A percentile compares a stretch with the other conserved stretches of the same genome.
These are phyloP conservation scores for Incumbomyces lentus DNA, from an alignment of 2,329 filamentous ascomycete species.

Conservation along the genomic window DNA sequence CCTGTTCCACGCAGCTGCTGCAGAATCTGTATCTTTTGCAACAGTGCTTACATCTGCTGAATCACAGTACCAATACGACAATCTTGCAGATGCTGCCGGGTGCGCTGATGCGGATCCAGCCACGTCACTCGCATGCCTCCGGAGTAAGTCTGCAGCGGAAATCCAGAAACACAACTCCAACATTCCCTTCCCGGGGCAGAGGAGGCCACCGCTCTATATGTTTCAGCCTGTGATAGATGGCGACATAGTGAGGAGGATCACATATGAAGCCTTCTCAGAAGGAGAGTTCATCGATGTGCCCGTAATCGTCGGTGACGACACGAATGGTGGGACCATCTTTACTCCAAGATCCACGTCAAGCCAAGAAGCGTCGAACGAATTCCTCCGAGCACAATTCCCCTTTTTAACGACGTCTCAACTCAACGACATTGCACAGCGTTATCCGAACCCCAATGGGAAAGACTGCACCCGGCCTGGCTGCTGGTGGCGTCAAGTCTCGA, in stretches of 20 bases:
- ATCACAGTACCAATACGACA: slow-evolving; percentile 44
- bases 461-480: slow-evolving; percentile 27
- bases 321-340: slow-evolving; percentile 57
- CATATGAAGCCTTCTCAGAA: slow-evolving; percentile 37
- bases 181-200: slow-evolving; percentile 35
- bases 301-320: slow-evolving; percentile 48
- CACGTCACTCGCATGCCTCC: slow-evolving; percentile 41
- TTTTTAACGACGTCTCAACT: slow-evolving; percentile 43
- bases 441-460: slow-evolving; percentile 39
- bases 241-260: slow-evolving; percentile 42
- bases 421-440: slow-evolving; percentile 42
- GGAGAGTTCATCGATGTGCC: slow-evolving; percentile 44
- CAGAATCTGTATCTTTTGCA: slow-evolving; percentile 45
- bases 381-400: slow-evolving; percentile 50
- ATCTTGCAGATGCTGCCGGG: slow-evolving; percentile 38
- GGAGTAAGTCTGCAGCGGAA: slow-evolving; percentile 31
- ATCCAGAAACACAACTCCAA: slow-evolving; percentile 39
- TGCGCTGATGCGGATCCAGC: slow-evolving; percentile 27
- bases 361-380: slow-evolving; percentile 41
- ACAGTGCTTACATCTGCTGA: slow-evolving; percentile 38
- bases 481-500: slow-evolving; percentile 50
- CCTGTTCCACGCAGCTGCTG: slow-evolving; percentile 44
- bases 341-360: slow-evolving; percentile 41
- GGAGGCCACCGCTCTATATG: slow-evolving; percentile 36
- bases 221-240: slow-evolving; percentile 44